Evolutionary conservation across 106 monocot genomes (phyloP).

Genomic region (Allium fistulosum): DNA sequence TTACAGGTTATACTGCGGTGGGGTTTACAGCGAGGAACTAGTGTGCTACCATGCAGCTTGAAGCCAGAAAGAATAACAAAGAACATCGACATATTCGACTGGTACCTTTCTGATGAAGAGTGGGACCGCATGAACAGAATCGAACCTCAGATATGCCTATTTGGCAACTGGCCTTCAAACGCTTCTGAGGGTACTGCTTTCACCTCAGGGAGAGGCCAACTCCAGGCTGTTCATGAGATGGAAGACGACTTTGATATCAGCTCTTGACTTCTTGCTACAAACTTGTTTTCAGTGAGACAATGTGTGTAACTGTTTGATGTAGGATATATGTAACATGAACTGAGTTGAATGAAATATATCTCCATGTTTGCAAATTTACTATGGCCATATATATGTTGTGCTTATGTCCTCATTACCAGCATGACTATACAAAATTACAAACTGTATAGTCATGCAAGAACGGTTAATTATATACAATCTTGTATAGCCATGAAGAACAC

Average conservation of each 20-base stretch:
- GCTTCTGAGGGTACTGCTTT: slow-evolving; percentile 29
- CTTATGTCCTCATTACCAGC: no score
- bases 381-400: no score
- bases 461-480: no score
- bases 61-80: slow-evolving; percentile 50
- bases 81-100: slow-evolving; percentile 66
- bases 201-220: slow-evolving; percentile 44
- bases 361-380: no score
- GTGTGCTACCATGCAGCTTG: slow-evolving; percentile 66
- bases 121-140: slow-evolving; percentile 49
- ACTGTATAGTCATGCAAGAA: no score
- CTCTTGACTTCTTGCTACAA: slow-evolving; percentile 13
- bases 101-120: slow-evolving; percentile 61
- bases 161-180: slow-evolving; percentile 38
- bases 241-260: slow-evolving; percentile 56
- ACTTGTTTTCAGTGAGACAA: no score
- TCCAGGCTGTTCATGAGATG: slow-evolving; percentile 76
- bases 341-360: no score
- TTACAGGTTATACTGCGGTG: slow-evolving; percentile 61
- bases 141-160: slow-evolving; percentile 77
- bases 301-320: no score
- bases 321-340: no score
- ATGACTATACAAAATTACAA: no score
- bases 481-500: no score
- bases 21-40: slow-evolving; percentile 76